Percentiles rank a stretch among this genome's conserved stretches.
Evolutionary conservation across 768 basidiomycete genomes (phyloP).

Genomic region (Russula griseocarnosa): DNA sequence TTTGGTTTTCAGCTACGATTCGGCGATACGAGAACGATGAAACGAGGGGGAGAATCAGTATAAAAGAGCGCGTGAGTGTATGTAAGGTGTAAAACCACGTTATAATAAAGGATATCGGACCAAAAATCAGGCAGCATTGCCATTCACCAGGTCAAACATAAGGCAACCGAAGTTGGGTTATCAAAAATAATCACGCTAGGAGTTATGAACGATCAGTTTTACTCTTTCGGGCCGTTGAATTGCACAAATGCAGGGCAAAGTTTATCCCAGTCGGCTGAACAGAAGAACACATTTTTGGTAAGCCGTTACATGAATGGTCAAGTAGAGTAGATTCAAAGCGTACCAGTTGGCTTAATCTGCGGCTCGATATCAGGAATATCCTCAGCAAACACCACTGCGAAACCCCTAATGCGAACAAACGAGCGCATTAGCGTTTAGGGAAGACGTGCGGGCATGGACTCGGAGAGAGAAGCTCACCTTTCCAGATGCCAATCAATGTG

Average conservation of each 20-base stretch:
- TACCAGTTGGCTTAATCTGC: neutral
- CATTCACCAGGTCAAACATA: neutral
- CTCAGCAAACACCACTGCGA: conserved; percentile 6
- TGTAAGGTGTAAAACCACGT: neutral
- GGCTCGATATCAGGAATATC: neutral
- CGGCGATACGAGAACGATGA: too few relatives aligned
- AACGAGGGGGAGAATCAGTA: neutral
- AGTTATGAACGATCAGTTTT: neutral
- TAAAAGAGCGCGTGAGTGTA: neutral
- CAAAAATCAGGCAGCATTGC: neutral
- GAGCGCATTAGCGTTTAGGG: neutral
- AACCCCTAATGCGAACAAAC: neutral
- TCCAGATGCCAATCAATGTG: conserved; percentile 14
- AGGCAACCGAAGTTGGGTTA: too few relatives aligned
- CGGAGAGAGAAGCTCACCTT: neutral
- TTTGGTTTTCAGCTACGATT: neutral
- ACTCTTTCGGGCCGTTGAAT: neutral
- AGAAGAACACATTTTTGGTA: neutral
- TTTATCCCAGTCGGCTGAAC: neutral
- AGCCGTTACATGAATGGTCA: neutral
- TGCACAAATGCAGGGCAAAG: neutral
- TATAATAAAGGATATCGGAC: neutral
- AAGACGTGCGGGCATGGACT: neutral
- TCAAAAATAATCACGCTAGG: too few relatives aligned
- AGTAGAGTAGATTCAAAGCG: neutral